Percentiles rank a stretch among this genome's conserved stretches.
phyloP scores from a whole-genome alignment of 192 early-diverging fungal species.

The Gorgonomyces haynaldii region DNA sequence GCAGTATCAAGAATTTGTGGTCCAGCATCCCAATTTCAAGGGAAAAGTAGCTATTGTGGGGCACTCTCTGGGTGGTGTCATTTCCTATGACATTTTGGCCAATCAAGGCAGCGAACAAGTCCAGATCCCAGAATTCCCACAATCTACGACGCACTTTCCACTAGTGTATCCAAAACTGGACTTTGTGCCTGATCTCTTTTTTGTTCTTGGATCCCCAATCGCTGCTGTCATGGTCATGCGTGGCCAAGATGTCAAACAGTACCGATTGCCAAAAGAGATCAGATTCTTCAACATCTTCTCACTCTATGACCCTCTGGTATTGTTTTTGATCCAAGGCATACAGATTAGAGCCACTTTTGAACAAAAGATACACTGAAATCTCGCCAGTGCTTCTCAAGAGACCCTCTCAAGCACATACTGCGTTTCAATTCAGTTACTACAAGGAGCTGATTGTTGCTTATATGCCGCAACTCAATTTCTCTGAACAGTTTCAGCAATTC shows the following conservation, averaged over 20 bases:
- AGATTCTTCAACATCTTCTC: slow-evolving; percentile 36
- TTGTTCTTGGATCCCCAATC: slow-evolving; percentile 36
- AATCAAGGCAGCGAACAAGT: slow-evolving; percentile 14
- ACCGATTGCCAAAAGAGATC: slow-evolving; percentile 17
- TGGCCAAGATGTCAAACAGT: slow-evolving; percentile 18
- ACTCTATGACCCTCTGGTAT: slow-evolving; percentile 36
- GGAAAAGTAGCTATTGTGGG: slow-evolving; percentile 27
- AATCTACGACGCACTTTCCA: slow-evolving; percentile 18
- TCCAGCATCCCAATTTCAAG: slow-evolving; percentile 21
- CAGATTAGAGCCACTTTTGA: slow-evolving; percentile 32
- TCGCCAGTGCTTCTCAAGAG: slow-evolving; percentile 31
- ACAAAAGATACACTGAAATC: slow-evolving; percentile 25
- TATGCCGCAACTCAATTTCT: slow-evolving; percentile 14
- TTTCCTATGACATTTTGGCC: slow-evolving; percentile 31
- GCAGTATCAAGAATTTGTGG: slow-evolving; percentile 15
- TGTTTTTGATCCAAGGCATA: slow-evolving; percentile 17
- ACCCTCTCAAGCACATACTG: slow-evolving; percentile 16
- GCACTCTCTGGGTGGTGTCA: slow-evolving; percentile 35
- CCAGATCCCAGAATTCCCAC: neutral
- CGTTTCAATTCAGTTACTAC: slow-evolving; percentile 27
- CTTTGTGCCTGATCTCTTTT: slow-evolving; percentile 27
- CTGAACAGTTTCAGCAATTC: neutral
- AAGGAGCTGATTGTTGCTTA: slow-evolving; percentile 25
- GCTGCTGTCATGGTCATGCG: slow-evolving; percentile 33
- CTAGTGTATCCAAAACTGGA: slow-evolving; percentile 30